These are phyloP conservation scores for Trametes sp. DNA, from an alignment of 1,284 basidiomycete species.

Conservation along the genomic window DNA sequence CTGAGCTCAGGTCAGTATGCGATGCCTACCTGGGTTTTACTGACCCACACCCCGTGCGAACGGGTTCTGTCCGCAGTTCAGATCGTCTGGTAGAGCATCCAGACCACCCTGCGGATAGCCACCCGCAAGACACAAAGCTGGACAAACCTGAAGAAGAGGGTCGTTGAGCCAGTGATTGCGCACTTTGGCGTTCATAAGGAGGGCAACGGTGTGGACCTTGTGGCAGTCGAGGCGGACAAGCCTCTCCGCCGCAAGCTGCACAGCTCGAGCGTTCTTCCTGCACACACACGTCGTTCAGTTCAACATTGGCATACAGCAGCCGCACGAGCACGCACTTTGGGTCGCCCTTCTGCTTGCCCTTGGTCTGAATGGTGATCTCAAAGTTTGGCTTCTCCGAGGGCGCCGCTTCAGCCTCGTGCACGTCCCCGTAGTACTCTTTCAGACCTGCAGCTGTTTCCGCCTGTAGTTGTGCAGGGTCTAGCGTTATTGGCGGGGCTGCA, in stretches of 20 bases:
- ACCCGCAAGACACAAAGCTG: background rate
- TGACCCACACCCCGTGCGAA: too few species aligned
- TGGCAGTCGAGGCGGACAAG: conserved; percentile 81
- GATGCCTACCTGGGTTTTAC: too few species aligned
- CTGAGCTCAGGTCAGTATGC: too few species aligned
- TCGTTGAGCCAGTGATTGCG: conserved; percentile 92
- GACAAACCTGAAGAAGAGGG: conserved; percentile 76
- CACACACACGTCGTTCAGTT: background rate
- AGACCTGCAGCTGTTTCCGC: conserved; percentile 9
- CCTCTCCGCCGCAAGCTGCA: conserved; percentile 66
- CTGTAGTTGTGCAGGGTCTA: conserved; percentile 11
- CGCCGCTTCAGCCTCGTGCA: conserved; percentile 30
- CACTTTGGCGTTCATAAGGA: conserved; percentile 78
- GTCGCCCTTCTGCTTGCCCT: conserved; percentile 46
- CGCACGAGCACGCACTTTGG: conserved; percentile 38
- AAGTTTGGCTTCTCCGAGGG: conserved; percentile 44
- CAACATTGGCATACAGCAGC: background rate
- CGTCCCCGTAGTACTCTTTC: conserved; percentile 23
- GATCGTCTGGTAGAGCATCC: too few species aligned
- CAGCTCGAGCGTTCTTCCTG: conserved; percentile 55
- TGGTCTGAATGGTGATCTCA: conserved; percentile 66
- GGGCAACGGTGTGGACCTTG: conserved; percentile 84
- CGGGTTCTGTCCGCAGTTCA: too few species aligned
- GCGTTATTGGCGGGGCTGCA: conserved; percentile 33
- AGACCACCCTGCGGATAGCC: too few species aligned